Evolutionary conservation across 768 basidiomycete genomes (phyloP).

Genomic region (Rhodocollybia butyracea): DNA sequence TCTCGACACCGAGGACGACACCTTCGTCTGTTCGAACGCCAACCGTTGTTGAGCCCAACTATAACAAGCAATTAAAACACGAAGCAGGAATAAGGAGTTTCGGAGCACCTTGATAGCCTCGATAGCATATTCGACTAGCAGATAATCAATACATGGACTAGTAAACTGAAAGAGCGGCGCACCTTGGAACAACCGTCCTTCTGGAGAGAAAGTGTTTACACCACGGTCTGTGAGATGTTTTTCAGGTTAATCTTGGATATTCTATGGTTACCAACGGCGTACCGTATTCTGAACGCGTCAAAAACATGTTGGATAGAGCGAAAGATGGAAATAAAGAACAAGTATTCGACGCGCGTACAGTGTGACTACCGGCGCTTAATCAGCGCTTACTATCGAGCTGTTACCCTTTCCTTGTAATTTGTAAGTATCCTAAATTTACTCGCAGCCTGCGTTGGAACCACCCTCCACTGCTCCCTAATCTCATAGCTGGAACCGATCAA

Average conservation of each 20-base stretch:
- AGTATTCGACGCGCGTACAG: constrained; percentile 36
- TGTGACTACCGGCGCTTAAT: too few species aligned
- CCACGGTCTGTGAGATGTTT: constrained; percentile 66
- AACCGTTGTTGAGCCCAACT: constrained; percentile 98
- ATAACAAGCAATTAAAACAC: constrained; percentile 6
- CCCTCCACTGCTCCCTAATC: too few species aligned
- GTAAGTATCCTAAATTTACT: too few species aligned
- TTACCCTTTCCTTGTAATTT: too few species aligned
- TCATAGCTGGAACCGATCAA: too few species aligned
- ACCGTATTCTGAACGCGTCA: constrained; percentile 97
- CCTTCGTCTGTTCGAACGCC: constrained; percentile 90
- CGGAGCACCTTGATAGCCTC: constrained; percentile 92
- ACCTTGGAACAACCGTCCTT: constrained; percentile 99
- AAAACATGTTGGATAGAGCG: constrained; percentile 60
- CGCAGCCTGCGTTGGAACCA: too few species aligned
- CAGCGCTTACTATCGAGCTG: too few species aligned
- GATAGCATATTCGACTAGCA: constrained; percentile 95
- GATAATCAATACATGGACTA: not conserved
- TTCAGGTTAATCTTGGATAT: not conserved
- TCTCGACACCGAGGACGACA: constrained; percentile 93
- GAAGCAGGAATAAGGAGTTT: not conserved
- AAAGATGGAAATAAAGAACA: constrained; percentile 21
- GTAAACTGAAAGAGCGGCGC: constrained; percentile 2
- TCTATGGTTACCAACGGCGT: constrained; percentile 11
- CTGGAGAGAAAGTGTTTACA: constrained; percentile 98